Base-by-base conservation (phyloP, 441 rosid species). In the Euphorbia celastroides region DNA sequence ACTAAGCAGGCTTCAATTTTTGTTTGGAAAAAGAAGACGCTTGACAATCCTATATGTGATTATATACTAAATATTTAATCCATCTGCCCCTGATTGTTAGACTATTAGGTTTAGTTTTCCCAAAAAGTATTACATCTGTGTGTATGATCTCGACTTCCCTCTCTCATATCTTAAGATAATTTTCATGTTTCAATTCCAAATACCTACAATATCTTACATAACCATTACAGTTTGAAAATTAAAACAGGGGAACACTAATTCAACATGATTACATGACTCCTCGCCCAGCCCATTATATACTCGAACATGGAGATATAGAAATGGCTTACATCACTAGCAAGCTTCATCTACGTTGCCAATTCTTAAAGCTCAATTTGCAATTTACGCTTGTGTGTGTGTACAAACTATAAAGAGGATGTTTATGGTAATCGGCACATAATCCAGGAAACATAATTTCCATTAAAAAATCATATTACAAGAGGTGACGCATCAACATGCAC, bases 341-440 rank as follows among this genome's bases (percentile, higher is more conserved):
- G 22, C 56, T 26, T 51, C 12, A 64, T 11, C 67, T 64, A 46
- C n/a, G n/a, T n/a, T 64, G 26, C 57, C 57, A 63, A n/a, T n/a
- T n/a, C n/a, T n/a, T n/a, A n/a, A 44, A 48, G 52, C 19, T 34
- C 46, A 50, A 32, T 41, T 12, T 30, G 7, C 19, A 63, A 2
- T 1, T 44, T 44, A 1, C 16, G 50, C 16, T 17, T 44, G 50
- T 44, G 9, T 42, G 54, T 62, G 48, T 62, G 36, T 25, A 2
- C 2, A 5, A 7, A 25, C 5, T n/a, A n/a, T n/a, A 26, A 57
- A 28, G 3, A 27, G n/a, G 19, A 5, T 56, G 19, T 5, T 20
- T 56, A 26, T 13, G 0, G 17, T 14, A 56, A 27, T 56, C 26
- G 1, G 34, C 32, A 56, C 60, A 56, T 16, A 11, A 56, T 1